phyloP scores from a whole-genome alignment of 176 grass and related monocot genomes.

The Urochloa ruziziensis region DNA sequence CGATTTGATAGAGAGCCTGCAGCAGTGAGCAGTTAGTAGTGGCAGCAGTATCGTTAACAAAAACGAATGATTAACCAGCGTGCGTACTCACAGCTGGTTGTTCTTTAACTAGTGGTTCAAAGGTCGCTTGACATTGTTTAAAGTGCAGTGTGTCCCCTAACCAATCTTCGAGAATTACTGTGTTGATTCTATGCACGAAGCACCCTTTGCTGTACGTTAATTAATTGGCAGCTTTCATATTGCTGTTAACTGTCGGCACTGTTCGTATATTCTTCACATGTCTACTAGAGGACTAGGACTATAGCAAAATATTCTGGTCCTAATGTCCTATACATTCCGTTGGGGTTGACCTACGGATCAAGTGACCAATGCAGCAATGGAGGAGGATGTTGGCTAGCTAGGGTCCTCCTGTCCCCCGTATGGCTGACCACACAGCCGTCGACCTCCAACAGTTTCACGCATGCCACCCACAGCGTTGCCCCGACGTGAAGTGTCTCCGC shows the following conservation, averaged over 20 bases:
- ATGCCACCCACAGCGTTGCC: conserved; percentile 20
- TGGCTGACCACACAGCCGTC: conserved; percentile 1
- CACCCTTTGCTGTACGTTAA: no score
- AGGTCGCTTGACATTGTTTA: not conserved
- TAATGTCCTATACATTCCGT: not conserved
- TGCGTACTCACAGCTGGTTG: not conserved
- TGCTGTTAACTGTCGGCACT: not conserved
- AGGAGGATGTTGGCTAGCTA: not conserved
- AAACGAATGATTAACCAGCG: not conserved
- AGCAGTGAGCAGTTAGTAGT: not conserved
- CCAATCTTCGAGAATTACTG: not conserved
- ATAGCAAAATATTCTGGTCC: not conserved
- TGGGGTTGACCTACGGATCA: conserved; percentile 40
- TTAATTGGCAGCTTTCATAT: not conserved
- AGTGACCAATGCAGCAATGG: not conserved
- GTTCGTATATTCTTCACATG: not conserved
- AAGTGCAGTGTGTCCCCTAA: not conserved
- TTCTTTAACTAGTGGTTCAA: not conserved
- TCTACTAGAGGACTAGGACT: not conserved
- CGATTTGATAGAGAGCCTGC: not conserved
- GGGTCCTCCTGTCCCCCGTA: conserved; percentile 38
- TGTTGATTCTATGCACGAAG: not conserved
- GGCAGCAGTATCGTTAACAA: not conserved
- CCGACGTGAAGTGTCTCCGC: conserved; percentile 22
- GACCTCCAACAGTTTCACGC: conserved; percentile 5